Conservation (phyloP, 805 yeast genomes). For the Yamadazyma scolyti region DNA sequence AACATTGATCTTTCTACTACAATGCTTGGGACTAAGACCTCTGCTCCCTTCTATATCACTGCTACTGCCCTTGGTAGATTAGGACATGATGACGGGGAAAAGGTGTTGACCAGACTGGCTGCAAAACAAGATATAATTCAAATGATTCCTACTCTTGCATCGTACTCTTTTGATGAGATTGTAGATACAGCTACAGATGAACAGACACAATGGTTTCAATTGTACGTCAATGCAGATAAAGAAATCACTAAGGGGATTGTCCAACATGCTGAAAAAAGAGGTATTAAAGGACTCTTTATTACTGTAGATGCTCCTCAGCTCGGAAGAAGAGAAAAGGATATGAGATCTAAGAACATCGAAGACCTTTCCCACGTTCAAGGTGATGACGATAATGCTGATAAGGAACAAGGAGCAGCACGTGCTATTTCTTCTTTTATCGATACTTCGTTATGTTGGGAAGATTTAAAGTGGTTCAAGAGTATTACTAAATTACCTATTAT, state of each 20-base stretch:
- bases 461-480: slow-evolving; percentile 36
- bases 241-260: slow-evolving; percentile 58
- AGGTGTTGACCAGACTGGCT: slow-evolving; percentile 79
- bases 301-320: slow-evolving; percentile 93
- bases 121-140: slow-evolving; percentile 67
- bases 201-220: slow-evolving; percentile 86
- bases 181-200: slow-evolving; percentile 60
- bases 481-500: slow-evolving; percentile 39
- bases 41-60: slow-evolving; percentile 81
- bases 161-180: slow-evolving; percentile 84
- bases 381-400: slow-evolving; percentile 50
- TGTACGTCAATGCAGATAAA: slow-evolving; percentile 78
- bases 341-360: slow-evolving; percentile 57
- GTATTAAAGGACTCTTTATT: slow-evolving; percentile 77
- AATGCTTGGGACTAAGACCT: slow-evolving; percentile 66
- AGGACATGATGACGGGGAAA: slow-evolving; percentile 93
- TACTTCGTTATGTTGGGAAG: slow-evolving; percentile 36
- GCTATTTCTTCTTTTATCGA: slow-evolving; percentile 82
- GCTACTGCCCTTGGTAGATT: slow-evolving; percentile 92
- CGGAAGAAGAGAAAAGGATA: slow-evolving; percentile 89
- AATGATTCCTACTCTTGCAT: slow-evolving; percentile 91
- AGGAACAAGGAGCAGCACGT: slow-evolving; percentile 78
- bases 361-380: slow-evolving; percentile 46
- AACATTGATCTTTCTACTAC: slow-evolving; percentile 65
- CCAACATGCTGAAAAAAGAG: slow-evolving; percentile 67